Percentiles rank a stretch among this genome's conserved stretches.
Conservation (phyloP, 768 basidiomycete species). For the Xerocomellus intermedius region DNA sequence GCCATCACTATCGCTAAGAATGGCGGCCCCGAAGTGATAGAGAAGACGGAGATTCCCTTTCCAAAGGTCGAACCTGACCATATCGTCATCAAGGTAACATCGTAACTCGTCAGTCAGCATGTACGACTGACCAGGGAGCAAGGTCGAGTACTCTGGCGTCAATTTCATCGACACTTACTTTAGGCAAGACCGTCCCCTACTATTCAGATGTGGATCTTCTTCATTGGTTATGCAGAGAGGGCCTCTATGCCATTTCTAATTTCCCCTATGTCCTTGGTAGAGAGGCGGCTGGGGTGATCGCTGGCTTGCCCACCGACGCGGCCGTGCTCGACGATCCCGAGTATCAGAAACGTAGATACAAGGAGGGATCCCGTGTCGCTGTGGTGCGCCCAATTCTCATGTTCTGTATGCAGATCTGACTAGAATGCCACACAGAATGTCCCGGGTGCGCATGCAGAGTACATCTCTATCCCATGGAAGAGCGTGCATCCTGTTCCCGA, state of each 20-base stretch:
- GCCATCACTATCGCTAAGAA: constrained; percentile 71
- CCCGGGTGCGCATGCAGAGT: constrained; percentile 64
- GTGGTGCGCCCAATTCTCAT: constrained; percentile 45
- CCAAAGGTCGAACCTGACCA: constrained; percentile 60
- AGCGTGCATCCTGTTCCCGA: constrained; percentile 65
- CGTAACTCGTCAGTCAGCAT: background rate
- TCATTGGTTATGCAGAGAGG: constrained; percentile 42
- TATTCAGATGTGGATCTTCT: background rate
- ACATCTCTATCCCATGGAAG: constrained; percentile 64
- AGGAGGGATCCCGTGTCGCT: constrained; percentile 72
- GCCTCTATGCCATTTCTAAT: constrained; percentile 56
- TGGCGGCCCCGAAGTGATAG: constrained; percentile 76
- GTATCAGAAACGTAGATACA: constrained; percentile 62
- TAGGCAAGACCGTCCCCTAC: constrained; percentile 44
- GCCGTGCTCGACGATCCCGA: constrained; percentile 57
- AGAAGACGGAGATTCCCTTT: constrained; percentile 66
- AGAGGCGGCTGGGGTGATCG: constrained; percentile 76
- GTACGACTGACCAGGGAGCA: constrained; percentile 2
- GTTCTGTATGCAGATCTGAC: background rate
- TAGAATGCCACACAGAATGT: constrained; percentile 36
- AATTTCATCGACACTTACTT: constrained; percentile 90
- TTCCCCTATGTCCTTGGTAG: constrained; percentile 72
- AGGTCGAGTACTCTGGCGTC: constrained; percentile 76
- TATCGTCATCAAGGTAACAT: constrained; percentile 43
- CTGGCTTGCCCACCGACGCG: constrained; percentile 68